phyloP scores from a whole-genome alignment of 2,329 filamentous ascomycete species.

The Talaromyces sp. region DNA sequence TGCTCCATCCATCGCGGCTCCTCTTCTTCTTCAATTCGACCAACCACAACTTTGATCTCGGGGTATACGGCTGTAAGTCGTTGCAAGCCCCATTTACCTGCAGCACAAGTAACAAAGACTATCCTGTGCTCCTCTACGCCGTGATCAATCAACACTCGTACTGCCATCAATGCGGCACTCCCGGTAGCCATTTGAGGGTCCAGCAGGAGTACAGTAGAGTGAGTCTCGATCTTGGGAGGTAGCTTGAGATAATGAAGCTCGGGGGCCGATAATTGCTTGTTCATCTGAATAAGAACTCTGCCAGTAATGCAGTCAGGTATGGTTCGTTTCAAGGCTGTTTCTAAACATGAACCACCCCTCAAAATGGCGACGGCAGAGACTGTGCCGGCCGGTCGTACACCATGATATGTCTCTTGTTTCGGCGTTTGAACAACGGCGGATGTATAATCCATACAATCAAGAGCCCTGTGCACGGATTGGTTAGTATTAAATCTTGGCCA shows the following conservation, averaged over 20 bases:
- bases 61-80: conserved; percentile 85
- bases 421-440: conserved; percentile 64
- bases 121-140: conserved; percentile 80
- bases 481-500: not conserved
- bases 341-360: conserved; percentile 81
- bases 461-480: conserved; percentile 49
- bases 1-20: conserved; percentile 87
- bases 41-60: conserved; percentile 77
- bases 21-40: conserved; percentile 71
- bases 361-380: conserved; percentile 84
- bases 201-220: conserved; percentile 77
- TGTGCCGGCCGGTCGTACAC: conserved; percentile 64
- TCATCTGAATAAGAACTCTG: conserved; percentile 84
- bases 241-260: conserved; percentile 87
- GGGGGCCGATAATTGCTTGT: conserved; percentile 77
- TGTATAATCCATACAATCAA: conserved; percentile 70
- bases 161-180: conserved; percentile 82
- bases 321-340: conserved; percentile 80
- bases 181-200: conserved; percentile 95
- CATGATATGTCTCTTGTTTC: conserved; percentile 62
- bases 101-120: conserved; percentile 88
- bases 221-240: conserved; percentile 64
- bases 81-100: conserved; percentile 76
- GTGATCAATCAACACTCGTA: conserved; percentile 91
- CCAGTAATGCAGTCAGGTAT: conserved; percentile 91